phyloP scores from a whole-genome alignment of 345 rosid genomes.

The Hirschfeldia incana region DNA sequence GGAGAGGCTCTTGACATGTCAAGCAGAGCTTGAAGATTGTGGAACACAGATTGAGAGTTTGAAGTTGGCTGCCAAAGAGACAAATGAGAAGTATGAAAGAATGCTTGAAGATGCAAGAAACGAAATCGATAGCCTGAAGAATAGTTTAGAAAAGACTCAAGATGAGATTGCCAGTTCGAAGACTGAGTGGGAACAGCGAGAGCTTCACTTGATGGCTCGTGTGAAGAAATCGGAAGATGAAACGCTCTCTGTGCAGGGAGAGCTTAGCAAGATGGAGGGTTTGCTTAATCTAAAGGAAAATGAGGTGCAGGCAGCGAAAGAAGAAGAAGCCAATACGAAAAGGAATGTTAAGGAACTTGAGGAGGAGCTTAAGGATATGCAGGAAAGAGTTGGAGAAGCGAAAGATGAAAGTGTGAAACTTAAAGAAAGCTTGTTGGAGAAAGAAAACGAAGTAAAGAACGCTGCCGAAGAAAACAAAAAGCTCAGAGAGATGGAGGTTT shows the following conservation, averaged over 20 bases:
- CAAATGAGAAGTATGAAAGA: neutral
- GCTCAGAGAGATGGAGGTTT: neutral
- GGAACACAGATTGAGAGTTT: neutral
- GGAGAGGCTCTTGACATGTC: conserved; percentile 62
- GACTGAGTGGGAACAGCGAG: neutral
- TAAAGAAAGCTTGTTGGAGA: neutral
- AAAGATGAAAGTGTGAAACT: neutral
- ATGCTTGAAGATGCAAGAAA: neutral
- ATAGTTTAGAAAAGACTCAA: neutral
- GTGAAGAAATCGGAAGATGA: conserved; percentile 1
- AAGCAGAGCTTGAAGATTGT: neutral
- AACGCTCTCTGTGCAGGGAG: neutral
- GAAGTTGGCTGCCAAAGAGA: neutral
- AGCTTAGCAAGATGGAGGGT: neutral
- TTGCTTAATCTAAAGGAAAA: neutral
- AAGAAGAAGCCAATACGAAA: neutral
- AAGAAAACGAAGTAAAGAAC: neutral
- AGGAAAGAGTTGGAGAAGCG: neutral
- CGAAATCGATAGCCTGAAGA: neutral
- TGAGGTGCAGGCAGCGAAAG: neutral
- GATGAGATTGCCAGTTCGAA: neutral
- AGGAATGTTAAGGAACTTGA: neutral
- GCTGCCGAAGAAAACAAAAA: neutral
- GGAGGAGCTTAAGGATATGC: neutral
- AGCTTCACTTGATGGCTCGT: neutral